phyloP scores from a whole-genome alignment of 1,284 basidiomycete genomes.

The Cutaneotrichosporon mucoides region DNA sequence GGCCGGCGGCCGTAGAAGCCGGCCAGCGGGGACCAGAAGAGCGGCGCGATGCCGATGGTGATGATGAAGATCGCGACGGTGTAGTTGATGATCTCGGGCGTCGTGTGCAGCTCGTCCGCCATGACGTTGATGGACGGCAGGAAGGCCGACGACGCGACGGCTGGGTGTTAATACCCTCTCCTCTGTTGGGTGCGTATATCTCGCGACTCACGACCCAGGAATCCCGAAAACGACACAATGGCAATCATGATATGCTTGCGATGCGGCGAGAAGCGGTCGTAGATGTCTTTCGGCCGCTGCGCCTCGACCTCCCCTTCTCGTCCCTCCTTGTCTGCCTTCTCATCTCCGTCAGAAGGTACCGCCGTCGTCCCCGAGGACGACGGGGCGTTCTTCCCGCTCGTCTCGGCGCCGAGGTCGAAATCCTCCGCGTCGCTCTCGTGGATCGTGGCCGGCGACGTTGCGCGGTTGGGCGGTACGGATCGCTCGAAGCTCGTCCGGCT shows the following conservation, averaged over 20 bases:
- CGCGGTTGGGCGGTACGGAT: background rate
- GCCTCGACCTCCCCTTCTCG: constrained; percentile 1
- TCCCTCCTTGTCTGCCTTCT: too few species aligned
- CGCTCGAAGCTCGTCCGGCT: background rate
- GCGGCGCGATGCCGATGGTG: constrained; percentile 47
- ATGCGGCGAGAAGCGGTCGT: constrained; percentile 54
- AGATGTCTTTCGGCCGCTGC: constrained; percentile 43
- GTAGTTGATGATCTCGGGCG: constrained; percentile 58
- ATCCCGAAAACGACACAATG: constrained; percentile 56
- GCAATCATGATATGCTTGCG: constrained; percentile 55
- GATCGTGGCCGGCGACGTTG: background rate
- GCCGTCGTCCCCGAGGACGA: background rate
- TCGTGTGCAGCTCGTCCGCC: constrained; percentile 58
- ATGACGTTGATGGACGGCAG: constrained; percentile 66
- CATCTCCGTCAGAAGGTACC: too few species aligned
- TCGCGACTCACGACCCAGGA: constrained; percentile 54
- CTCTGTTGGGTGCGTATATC: too few species aligned
- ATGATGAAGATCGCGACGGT: constrained; percentile 52
- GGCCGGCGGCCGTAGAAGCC: constrained; percentile 60
- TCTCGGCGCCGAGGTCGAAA: too few species aligned
- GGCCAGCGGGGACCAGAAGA: constrained; percentile 58
- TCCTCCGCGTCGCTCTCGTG: too few species aligned
- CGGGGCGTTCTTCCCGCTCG: background rate
- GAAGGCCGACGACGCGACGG: constrained; percentile 64
- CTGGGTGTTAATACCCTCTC: constrained; percentile 42